Evolutionary conservation across 306 rosid genomes (phyloP).

Genomic region (Cicer bijugum): DNA sequence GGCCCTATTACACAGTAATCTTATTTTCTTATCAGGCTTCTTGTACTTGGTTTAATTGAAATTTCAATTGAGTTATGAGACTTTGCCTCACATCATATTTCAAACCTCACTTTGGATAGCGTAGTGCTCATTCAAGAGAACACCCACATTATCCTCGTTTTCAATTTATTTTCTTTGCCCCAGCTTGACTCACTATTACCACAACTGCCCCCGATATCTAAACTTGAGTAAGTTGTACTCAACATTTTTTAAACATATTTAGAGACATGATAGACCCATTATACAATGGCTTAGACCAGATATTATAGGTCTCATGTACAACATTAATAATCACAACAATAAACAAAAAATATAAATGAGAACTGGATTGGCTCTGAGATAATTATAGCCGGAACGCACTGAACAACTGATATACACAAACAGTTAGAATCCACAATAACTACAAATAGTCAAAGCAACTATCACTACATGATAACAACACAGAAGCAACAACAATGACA

Average conservation of each 20-base stretch:
- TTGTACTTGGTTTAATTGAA: too few relatives aligned
- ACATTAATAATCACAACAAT: not conserved
- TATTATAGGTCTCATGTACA: not conserved
- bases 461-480: constrained; percentile 25
- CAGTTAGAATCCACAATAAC: constrained; percentile 41
- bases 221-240: constrained; percentile 10
- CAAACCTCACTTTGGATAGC: too few relatives aligned
- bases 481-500: not conserved
- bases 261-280: constrained; percentile 14
- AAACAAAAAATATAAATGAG: constrained; percentile 1
- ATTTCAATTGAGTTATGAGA: too few relatives aligned
- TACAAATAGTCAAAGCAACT: constrained; percentile 27
- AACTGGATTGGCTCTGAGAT: constrained; percentile 31
- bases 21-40: too few relatives aligned
- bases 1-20: too few relatives aligned
- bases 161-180: too few relatives aligned
- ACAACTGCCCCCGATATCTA: not conserved
- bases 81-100: too few relatives aligned
- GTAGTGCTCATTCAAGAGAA: too few relatives aligned
- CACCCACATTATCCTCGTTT: too few relatives aligned
- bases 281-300: not conserved
- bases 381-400: constrained; percentile 31
- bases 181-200: not conserved
- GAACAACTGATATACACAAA: constrained; percentile 44
- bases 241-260: constrained; percentile 3